phyloP scores from a whole-genome alignment of 495 filamentous ascomycete genomes.

The Penicillium diatomitis region DNA sequence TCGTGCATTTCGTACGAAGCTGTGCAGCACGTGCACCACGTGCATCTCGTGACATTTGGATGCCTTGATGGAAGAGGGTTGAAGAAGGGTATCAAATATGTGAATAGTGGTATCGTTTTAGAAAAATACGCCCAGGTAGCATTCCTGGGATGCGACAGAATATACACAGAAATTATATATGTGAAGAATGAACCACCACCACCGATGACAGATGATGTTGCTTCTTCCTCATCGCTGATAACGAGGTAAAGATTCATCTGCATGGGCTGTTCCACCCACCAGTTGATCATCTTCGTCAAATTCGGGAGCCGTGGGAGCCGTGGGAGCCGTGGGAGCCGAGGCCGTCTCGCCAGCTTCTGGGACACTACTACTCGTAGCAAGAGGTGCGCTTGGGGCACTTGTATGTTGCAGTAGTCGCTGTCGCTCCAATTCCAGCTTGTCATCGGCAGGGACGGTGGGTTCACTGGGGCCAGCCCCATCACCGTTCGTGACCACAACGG shows the following conservation, averaged over 20 bases:
- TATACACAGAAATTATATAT: background rate
- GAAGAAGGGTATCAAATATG: constrained; percentile 10
- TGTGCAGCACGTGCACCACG: too few relatives aligned
- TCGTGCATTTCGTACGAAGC: too few relatives aligned
- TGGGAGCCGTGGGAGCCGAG: constrained; percentile 45
- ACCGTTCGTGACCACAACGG: constrained; percentile 22
- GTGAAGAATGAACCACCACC: constrained; percentile 1
- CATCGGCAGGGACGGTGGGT: constrained; percentile 38
- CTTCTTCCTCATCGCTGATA: constrained; percentile 31
- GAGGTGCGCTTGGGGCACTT: constrained; percentile 44
- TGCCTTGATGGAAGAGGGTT: too few relatives aligned
- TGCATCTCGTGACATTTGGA: too few relatives aligned
- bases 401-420: constrained; percentile 61
- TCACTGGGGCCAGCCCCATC: constrained; percentile 12
- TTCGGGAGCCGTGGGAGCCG: constrained; percentile 44
- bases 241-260: constrained; percentile 39
- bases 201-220: background rate
- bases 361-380: constrained; percentile 38
- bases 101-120: constrained; percentile 27
- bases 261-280: constrained; percentile 29
- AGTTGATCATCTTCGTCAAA: constrained; percentile 51
- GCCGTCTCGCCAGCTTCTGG: constrained; percentile 32
- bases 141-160: constrained; percentile 4
- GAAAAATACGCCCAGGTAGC: constrained; percentile 5
- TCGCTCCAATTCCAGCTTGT: constrained; percentile 81